Evolutionary conservation across 2,329 filamentous ascomycete genomes (phyloP).

Genomic region (Gaeumannomyces tritici): DNA sequence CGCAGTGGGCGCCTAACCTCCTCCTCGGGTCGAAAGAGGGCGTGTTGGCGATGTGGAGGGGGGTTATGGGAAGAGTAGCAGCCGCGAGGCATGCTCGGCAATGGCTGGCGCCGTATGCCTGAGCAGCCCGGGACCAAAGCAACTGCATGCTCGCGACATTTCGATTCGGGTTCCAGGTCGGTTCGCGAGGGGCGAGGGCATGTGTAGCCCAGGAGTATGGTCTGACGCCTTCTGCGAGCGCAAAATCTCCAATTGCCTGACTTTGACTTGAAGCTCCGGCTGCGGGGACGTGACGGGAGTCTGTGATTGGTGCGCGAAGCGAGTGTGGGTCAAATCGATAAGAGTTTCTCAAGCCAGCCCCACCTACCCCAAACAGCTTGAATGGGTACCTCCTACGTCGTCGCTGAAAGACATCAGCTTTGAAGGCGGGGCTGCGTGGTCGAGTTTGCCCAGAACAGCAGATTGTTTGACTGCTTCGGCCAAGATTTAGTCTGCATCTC

Average conservation of each 20-base stretch:
- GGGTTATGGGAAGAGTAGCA: neutral
- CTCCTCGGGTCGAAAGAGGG: neutral
- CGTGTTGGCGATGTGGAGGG: neutral
- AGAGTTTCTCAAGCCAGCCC: neutral
- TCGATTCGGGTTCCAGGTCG: conserved; percentile 5
- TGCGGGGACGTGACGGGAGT: too few species aligned
- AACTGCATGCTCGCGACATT: conserved; percentile 50
- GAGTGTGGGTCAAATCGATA: neutral
- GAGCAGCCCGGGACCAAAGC: conserved; percentile 57
- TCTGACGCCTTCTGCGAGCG: neutral
- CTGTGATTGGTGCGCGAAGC: neutral
- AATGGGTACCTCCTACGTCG: neutral
- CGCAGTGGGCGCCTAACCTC: neutral
- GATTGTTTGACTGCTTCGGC: neutral
- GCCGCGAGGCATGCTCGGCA: conserved; percentile 51
- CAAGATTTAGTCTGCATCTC: neutral
- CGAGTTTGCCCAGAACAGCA: neutral
- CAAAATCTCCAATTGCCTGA: neutral
- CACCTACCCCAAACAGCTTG: neutral
- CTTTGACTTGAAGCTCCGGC: neutral
- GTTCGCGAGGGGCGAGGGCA: neutral
- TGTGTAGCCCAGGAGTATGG: neutral
- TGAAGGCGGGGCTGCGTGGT: neutral
- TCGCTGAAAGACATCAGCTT: neutral
- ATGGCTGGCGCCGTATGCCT: conserved; percentile 55